Conservation (phyloP, 352 stramenopile genomes). For the Globisporangium iwayamae region DNA sequence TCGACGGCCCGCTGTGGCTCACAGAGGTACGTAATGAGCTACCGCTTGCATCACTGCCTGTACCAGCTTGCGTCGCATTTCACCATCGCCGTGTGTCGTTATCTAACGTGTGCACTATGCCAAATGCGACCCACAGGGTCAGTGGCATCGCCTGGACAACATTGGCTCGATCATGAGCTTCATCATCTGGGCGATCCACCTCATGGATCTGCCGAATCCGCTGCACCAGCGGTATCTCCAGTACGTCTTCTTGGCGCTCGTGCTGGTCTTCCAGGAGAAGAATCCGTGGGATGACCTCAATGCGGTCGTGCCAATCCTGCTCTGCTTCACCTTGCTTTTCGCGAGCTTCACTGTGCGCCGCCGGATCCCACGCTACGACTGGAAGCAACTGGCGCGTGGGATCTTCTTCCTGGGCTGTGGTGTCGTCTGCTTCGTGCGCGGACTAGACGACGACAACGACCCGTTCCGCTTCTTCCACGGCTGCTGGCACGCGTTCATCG, state of each 20-base stretch:
- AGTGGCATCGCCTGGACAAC: slow-evolving; percentile 82
- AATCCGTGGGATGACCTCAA: slow-evolving; percentile 74
- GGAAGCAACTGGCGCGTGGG: slow-evolving; percentile 39
- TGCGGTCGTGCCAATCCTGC: slow-evolving; percentile 40
- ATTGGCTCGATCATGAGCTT: slow-evolving; percentile 85
- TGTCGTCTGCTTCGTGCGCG: slow-evolving; percentile 56
- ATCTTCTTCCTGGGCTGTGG: slow-evolving; percentile 44
- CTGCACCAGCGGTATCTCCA: slow-evolving; percentile 52
- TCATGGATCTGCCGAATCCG: slow-evolving; percentile 58
- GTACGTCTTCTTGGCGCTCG: slow-evolving; percentile 59
- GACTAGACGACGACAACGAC: slow-evolving; percentile 68
- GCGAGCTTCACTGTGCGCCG: slow-evolving; percentile 34
- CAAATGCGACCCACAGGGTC: slow-evolving; percentile 26
- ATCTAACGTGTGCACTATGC: not conserved
- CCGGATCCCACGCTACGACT: slow-evolving; percentile 52
- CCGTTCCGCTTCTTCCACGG: slow-evolving; percentile 81
- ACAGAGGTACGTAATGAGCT: slow-evolving; percentile 37
- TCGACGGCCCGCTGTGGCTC: slow-evolving; percentile 69
- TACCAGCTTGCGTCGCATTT: too few relatives aligned
- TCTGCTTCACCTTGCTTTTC: slow-evolving; percentile 42
- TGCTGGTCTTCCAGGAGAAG: slow-evolving; percentile 73
- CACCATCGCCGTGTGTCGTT: not conserved
- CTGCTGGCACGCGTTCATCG: slow-evolving; percentile 77
- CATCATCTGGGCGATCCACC: slow-evolving; percentile 66
- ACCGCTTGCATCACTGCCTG: too few relatives aligned